Base-by-base conservation (phyloP, 1,139 yeast species). In the Yamadazyma friedrichii region DNA sequence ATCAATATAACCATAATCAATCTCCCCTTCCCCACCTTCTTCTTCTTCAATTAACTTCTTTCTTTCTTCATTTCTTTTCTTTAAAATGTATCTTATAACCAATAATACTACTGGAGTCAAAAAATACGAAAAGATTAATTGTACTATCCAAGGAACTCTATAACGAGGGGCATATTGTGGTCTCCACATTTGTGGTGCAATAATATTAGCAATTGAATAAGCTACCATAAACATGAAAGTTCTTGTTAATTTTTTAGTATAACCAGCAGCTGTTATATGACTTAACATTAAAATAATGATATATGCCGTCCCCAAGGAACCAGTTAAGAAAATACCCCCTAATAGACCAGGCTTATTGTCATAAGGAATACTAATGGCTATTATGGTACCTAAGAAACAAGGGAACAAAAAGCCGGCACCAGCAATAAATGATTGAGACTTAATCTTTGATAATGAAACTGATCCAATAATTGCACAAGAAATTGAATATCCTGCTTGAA, bases 361-460 rank as follows among this genome's bases (percentile, higher is more conserved):
- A 25, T 54, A 59, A 49, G 24, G 52, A 46, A 26, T 47, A 48
- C 6, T 55, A 59, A 49, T 55, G 52, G 31, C 45, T 40, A 49
- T 28, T 67, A 66, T 22, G 70, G 64, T 25, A 73, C 79, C 22
- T 62, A 70, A 42, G 65, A 59, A 2, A 6, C 58, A 54, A 70
- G 66, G 35, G 75, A 78, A 15, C 65, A 37, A 9, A 67, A 60
- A 65, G 41, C 42, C 46, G 42, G 47, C 15, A 41, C 47, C 32
- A 38, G 50, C 37, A 47, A 43, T 13, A 8, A n/a, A 55, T 47
- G 25, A 57, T 50, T 43, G 42, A 10, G 48, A 41, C 35, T 47
- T 43, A 24, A 31, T 46, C 40, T 44, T 43, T 45, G 48, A 17
- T 42, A 29, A 57, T 47, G 37, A 56, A 53, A 32, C 54, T 39